A percentile compares a stretch with the other conserved stretches of the same genome.
These are phyloP conservation scores for Oryza nivara DNA, from an alignment of 176 grass and related monocot genomes.

Conservation along the genomic window DNA sequence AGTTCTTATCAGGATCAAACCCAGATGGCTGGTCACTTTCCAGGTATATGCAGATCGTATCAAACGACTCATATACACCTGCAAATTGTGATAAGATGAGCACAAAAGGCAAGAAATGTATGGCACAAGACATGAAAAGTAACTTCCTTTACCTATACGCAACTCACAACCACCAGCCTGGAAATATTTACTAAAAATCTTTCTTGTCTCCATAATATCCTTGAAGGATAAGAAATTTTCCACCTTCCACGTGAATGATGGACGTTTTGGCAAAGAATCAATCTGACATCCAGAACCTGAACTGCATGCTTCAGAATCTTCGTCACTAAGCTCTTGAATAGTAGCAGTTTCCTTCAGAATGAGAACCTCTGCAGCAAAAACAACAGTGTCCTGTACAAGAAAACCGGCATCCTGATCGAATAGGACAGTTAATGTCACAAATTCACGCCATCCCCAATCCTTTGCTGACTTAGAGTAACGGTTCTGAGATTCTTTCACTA, in stretches of 20 bases:
- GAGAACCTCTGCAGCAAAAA: slow-evolving; percentile 88
- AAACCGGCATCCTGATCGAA: slow-evolving; percentile 96
- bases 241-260: slow-evolving; percentile 92
- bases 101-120: slow-evolving; percentile 19
- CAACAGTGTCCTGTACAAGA: slow-evolving; percentile 84
- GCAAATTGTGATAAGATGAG: slow-evolving; percentile 45
- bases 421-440: slow-evolving; percentile 90
- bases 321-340: slow-evolving; percentile 65
- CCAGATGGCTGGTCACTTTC: slow-evolving; percentile 95
- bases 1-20: slow-evolving; percentile 89
- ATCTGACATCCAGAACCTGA: slow-evolving; percentile 56
- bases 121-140: slow-evolving; percentile 22
- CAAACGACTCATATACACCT: slow-evolving; percentile 97
- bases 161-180: slow-evolving; percentile 88
- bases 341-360: slow-evolving; percentile 87
- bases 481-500: slow-evolving; percentile 97
- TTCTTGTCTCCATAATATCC: slow-evolving; percentile 97
- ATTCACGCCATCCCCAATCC: slow-evolving; percentile 99
- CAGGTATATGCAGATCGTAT: slow-evolving; percentile 96
- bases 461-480: slow-evolving; percentile 97
- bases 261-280: slow-evolving; percentile 57
- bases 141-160: slow-evolving; percentile 82
- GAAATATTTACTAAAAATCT: slow-evolving; percentile 99
- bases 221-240: slow-evolving; percentile 97
- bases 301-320: slow-evolving; percentile 55